phyloP scores from a whole-genome alignment of 2,329 filamentous ascomycete species.

The Fusarium sp. region DNA sequence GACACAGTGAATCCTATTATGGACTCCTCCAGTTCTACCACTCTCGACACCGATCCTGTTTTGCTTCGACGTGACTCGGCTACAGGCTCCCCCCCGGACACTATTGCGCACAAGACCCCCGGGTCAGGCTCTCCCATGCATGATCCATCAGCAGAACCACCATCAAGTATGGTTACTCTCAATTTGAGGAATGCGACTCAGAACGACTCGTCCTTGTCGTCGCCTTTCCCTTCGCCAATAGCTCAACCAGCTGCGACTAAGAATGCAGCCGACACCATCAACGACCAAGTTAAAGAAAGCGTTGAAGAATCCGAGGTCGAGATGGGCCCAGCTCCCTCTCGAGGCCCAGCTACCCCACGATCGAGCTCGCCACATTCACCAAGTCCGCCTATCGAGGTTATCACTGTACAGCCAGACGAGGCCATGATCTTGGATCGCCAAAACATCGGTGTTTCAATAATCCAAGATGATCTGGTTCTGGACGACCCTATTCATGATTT shows the following conservation, averaged over 20 bases:
- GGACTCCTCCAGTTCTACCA: constrained; percentile 51
- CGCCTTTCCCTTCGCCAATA: constrained; percentile 56
- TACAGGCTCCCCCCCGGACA: constrained; percentile 56
- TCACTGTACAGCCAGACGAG: constrained; percentile 56
- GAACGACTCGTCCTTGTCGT: constrained; percentile 58
- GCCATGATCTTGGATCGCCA: constrained; percentile 52
- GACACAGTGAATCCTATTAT: constrained; percentile 56
- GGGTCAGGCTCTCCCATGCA: constrained; percentile 51
- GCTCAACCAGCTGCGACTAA: constrained; percentile 28
- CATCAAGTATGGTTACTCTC: constrained; percentile 71
- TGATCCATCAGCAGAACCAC: constrained; percentile 51
- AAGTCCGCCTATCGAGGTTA: constrained; percentile 61
- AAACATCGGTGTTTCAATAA: constrained; percentile 48
- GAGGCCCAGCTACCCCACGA: constrained; percentile 46
- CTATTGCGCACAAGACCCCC: constrained; percentile 60
- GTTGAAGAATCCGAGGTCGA: constrained; percentile 61
- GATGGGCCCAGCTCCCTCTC: constrained; percentile 48
- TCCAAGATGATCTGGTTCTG: constrained; percentile 39
- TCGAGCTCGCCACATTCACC: constrained; percentile 56
- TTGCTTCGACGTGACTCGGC: constrained; percentile 43
- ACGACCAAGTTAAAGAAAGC: constrained; percentile 57
- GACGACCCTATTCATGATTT: constrained; percentile 61
- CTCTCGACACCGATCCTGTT: constrained; percentile 49
- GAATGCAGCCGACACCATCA: neutral
- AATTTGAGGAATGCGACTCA: constrained; percentile 66